Evolutionary conservation across 495 filamentous ascomycete species (phyloP).

Genomic region (Penicillium manginii): DNA sequence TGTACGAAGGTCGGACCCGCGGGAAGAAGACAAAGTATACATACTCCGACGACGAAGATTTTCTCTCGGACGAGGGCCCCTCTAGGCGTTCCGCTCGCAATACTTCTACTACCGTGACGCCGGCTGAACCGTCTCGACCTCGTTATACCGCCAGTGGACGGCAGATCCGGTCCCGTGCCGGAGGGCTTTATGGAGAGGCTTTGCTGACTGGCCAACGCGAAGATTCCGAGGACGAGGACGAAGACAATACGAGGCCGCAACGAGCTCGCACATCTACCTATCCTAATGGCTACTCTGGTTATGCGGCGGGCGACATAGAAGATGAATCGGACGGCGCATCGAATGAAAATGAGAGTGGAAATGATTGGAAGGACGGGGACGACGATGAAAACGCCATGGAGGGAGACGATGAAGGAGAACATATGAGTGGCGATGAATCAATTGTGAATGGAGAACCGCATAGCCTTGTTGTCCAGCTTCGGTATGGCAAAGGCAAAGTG

Average conservation of each 20-base stretch:
- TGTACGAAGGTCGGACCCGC: slow-evolving; percentile 94
- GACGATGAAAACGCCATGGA: slow-evolving; percentile 70
- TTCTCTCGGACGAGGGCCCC: slow-evolving; percentile 69
- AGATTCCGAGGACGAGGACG: slow-evolving; percentile 36
- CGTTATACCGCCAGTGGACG: slow-evolving; percentile 90
- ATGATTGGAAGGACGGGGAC: slow-evolving; percentile 71
- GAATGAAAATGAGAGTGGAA: slow-evolving; percentile 62
- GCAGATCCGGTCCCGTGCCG: slow-evolving; percentile 75
- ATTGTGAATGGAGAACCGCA: slow-evolving; percentile 57
- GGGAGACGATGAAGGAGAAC: slow-evolving; percentile 68
- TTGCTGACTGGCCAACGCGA: slow-evolving; percentile 58
- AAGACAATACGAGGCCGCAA: slow-evolving; percentile 35
- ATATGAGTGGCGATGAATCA: slow-evolving; percentile 59
- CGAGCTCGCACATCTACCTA: slow-evolving; percentile 35
- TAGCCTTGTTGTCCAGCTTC: slow-evolving; percentile 70
- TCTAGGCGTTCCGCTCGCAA: slow-evolving; percentile 75
- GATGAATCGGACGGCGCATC: slow-evolving; percentile 62
- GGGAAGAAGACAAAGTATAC: slow-evolving; percentile 96
- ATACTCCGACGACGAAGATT: slow-evolving; percentile 87
- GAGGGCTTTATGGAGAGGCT: slow-evolving; percentile 79
- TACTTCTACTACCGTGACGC: slow-evolving; percentile 66
- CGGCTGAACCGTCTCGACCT: slow-evolving; percentile 69
- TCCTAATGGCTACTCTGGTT: slow-evolving; percentile 53
- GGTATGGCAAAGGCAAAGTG: slow-evolving; percentile 45
- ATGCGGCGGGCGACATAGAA: slow-evolving; percentile 64